Conservation (phyloP, 768 basidiomycete genomes). For the Rhodosporidiobolus sp. region DNA sequence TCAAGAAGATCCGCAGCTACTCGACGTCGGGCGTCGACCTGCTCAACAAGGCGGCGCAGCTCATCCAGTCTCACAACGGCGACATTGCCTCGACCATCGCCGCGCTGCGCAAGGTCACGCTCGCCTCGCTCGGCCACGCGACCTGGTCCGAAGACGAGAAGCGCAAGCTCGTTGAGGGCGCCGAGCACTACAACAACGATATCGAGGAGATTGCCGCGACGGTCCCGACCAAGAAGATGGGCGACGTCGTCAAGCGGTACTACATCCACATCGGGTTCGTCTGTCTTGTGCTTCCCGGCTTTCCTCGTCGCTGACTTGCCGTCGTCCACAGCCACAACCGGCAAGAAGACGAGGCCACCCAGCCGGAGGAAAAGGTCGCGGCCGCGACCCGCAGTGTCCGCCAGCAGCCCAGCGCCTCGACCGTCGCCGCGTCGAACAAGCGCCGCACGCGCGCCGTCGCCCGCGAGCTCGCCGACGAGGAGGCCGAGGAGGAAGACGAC, state of each 20-base stretch:
- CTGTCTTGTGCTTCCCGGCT: not conserved
- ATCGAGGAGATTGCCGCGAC: slow-evolving; percentile 34
- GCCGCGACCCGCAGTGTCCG: slow-evolving; percentile 28
- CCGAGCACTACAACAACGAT: slow-evolving; percentile 41
- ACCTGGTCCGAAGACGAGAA: slow-evolving; percentile 40
- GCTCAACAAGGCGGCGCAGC: slow-evolving; percentile 32
- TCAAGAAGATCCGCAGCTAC: slow-evolving; percentile 27
- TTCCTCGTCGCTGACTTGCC: not conserved
- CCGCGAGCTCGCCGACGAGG: slow-evolving; percentile 9
- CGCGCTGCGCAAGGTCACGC: slow-evolving; percentile 23
- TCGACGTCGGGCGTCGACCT: slow-evolving; percentile 36
- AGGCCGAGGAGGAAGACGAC: slow-evolving; percentile 15
- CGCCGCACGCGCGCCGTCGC: slow-evolving; percentile 6
- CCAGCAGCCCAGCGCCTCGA: not conserved
- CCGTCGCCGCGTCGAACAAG: slow-evolving; percentile 2
- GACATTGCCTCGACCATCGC: slow-evolving; percentile 23
- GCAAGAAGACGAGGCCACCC: slow-evolving; percentile 39
- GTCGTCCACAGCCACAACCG: slow-evolving; percentile 21
- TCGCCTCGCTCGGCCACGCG: slow-evolving; percentile 25
- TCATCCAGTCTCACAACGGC: slow-evolving; percentile 24
- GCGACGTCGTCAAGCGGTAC: slow-evolving; percentile 42
- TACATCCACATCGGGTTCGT: slow-evolving; percentile 38
- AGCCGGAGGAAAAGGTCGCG: slow-evolving; percentile 39
- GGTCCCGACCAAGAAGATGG: slow-evolving; percentile 35
- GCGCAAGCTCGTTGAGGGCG: slow-evolving; percentile 24